phyloP scores from a whole-genome alignment of 768 basidiomycete genomes.

The Amanita rimosa region DNA sequence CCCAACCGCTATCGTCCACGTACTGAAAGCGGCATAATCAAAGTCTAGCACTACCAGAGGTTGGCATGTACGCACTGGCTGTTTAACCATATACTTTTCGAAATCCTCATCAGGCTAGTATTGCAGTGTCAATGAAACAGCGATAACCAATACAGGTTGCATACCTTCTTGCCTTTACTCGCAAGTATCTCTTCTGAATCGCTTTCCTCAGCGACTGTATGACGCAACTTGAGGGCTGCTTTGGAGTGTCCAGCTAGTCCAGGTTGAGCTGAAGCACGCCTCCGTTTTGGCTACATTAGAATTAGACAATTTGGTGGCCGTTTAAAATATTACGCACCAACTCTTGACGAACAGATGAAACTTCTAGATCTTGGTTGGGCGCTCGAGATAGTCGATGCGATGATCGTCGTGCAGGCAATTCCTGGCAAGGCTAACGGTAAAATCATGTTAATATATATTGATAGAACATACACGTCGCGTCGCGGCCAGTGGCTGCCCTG shows the following conservation, averaged over 20 bases:
- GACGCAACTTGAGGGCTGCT: constrained; percentile 25
- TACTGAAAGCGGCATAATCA: constrained; percentile 6
- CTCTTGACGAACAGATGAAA: constrained; percentile 33
- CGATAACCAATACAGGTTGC: constrained; percentile 9
- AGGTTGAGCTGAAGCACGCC: constrained; percentile 73
- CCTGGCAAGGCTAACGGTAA: constrained; percentile 8
- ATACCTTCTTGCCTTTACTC: constrained; percentile 56
- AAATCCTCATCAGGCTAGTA: constrained; percentile 35
- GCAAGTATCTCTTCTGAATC: constrained; percentile 59
- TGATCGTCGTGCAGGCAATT: constrained; percentile 33
- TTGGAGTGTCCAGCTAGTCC: constrained; percentile 38
- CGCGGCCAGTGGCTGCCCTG: constrained; percentile 53
- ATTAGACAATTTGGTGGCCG: constrained; percentile 10
- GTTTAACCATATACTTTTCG: constrained; percentile 47
- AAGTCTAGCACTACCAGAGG: not conserved
- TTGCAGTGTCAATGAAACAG: constrained; percentile 3
- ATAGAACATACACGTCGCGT: constrained; percentile 28
- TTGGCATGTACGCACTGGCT: constrained; percentile 18
- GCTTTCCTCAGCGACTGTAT: constrained; percentile 56
- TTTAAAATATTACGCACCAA: constrained; percentile 33
- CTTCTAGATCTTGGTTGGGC: constrained; percentile 28
- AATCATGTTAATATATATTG: not conserved
- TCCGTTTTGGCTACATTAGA: constrained; percentile 52
- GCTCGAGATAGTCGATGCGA: constrained; percentile 57
- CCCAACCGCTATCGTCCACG: constrained; percentile 75